A percentile compares a stretch with the other conserved stretches of the same genome.
These are phyloP conservation scores for Cladorrhinum sp. DNA, from an alignment of 2,329 filamentous ascomycete species.

Conservation along the genomic window DNA sequence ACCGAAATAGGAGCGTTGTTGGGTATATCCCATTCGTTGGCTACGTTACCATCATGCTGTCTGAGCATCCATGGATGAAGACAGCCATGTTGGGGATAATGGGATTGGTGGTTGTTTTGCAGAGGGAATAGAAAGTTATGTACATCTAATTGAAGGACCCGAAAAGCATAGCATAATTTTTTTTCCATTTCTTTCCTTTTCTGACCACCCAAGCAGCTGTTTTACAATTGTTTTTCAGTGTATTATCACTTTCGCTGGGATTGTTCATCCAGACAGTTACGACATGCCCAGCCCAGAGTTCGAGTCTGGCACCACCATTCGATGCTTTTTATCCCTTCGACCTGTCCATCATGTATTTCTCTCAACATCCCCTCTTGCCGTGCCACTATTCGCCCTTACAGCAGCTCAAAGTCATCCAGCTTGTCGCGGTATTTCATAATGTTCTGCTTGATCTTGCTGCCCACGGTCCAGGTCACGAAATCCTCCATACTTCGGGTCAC, in stretches of 20 bases:
- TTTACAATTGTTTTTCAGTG: too few species aligned
- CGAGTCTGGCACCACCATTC: too few species aligned
- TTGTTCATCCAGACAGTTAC: too few species aligned
- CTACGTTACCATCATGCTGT: conserved; percentile 93
- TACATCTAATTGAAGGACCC: too few species aligned
- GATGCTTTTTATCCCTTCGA: too few species aligned
- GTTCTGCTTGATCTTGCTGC: conserved; percentile 94
- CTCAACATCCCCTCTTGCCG: too few species aligned
- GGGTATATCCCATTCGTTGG: conserved; percentile 93
- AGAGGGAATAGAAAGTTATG: conserved; percentile 66
- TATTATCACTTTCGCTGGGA: too few species aligned
- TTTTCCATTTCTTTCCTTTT: too few species aligned
- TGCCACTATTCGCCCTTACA: conserved; percentile 56
- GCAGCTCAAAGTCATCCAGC: conserved; percentile 90
- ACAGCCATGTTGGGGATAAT: conserved; percentile 91
- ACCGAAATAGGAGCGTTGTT: conserved; percentile 56
- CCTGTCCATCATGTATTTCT: too few species aligned
- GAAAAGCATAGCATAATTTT: too few species aligned
- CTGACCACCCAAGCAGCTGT: too few species aligned
- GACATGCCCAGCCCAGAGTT: too few species aligned
- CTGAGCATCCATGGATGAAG: conserved; percentile 96
- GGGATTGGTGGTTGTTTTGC: conserved; percentile 88
- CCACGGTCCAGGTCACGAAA: conserved; percentile 93
- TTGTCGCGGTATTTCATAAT: conserved; percentile 94
- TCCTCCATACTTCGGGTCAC: conserved; percentile 91